Percentiles rank a stretch among this genome's conserved stretches.
phyloP scores from a whole-genome alignment of 768 basidiomycete genomes.

The Lanmaoa rubissima region DNA sequence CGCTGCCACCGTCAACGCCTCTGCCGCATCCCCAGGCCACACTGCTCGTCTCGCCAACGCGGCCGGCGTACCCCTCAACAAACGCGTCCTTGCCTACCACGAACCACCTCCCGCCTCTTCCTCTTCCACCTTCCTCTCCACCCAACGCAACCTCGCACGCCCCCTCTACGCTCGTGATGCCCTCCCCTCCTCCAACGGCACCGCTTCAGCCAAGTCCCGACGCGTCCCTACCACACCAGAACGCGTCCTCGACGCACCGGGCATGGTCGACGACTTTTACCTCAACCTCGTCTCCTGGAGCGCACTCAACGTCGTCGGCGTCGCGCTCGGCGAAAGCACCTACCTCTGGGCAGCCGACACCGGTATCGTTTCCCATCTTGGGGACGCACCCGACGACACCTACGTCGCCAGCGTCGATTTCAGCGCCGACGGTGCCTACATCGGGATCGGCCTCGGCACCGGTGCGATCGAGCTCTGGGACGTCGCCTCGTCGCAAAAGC shows the following conservation, averaged over 20 bases:
- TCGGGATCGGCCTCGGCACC: conserved; percentile 75
- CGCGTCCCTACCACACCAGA: conserved; percentile 86
- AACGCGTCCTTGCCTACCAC: conserved; percentile 85
- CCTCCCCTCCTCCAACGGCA: conserved; percentile 61
- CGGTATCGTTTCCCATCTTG: conserved; percentile 76
- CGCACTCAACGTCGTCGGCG: conserved; percentile 79
- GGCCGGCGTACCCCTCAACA: conserved; percentile 71
- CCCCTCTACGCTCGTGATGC: conserved; percentile 73
- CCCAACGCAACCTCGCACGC: conserved; percentile 74
- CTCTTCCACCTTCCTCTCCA: conserved; percentile 69
- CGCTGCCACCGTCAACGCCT: conserved; percentile 29
- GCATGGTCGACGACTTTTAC: conserved; percentile 94
- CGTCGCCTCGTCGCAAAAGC: conserved; percentile 68
- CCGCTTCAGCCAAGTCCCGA: conserved; percentile 66
- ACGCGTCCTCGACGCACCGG: conserved; percentile 93
- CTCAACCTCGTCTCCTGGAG: conserved; percentile 94
- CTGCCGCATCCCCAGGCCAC: conserved; percentile 67
- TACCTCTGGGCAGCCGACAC: conserved; percentile 96
- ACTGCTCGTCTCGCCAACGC: conserved; percentile 76
- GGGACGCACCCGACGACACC: conserved; percentile 70
- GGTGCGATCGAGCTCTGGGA: conserved; percentile 98
- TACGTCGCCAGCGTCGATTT: conserved; percentile 79
- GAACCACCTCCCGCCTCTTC: conserved; percentile 80
- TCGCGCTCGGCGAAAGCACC: conserved; percentile 81
- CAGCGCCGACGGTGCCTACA: conserved; percentile 75